phyloP scores from a whole-genome alignment of 345 rosid genomes.

The Murraya koenigii region DNA sequence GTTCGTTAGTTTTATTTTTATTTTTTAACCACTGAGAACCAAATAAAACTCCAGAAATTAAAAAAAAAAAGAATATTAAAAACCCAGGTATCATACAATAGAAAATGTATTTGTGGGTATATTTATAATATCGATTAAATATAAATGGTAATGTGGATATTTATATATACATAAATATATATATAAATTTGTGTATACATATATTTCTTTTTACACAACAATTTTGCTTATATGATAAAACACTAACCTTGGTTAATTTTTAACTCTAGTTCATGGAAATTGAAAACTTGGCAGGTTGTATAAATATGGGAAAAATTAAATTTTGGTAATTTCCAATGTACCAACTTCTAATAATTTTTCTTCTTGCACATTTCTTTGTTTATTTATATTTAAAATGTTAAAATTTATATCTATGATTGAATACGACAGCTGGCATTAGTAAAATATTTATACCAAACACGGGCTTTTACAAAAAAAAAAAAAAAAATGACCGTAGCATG shows the following conservation, averaged over 20 bases:
- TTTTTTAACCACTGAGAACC: slow-evolving; percentile 12
- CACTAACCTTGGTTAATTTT: slow-evolving; percentile 23
- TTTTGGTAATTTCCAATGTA: background rate
- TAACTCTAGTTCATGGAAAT: slow-evolving; percentile 11
- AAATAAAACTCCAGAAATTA: background rate
- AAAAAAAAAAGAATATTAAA: background rate
- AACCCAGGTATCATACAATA: background rate
- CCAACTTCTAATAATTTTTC: background rate
- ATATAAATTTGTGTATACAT: too few relatives aligned
- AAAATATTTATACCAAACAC: too few relatives aligned
- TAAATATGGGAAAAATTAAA: slow-evolving; percentile 5
- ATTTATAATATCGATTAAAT: background rate
- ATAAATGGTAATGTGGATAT: slow-evolving; percentile 2
- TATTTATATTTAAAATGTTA: background rate
- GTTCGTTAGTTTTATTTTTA: background rate
- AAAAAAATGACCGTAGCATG: background rate
- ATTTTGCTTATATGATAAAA: background rate
- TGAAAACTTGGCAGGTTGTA: background rate
- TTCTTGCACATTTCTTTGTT: background rate
- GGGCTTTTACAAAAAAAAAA: too few relatives aligned
- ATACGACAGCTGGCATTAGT: background rate
- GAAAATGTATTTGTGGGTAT: background rate
- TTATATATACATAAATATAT: background rate
- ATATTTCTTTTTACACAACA: too few relatives aligned
- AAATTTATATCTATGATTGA: background rate